Evolutionary conservation across 2,329 filamentous ascomycete genomes (phyloP).

Genomic region (Stagonosporopsis tanaceti): DNA sequence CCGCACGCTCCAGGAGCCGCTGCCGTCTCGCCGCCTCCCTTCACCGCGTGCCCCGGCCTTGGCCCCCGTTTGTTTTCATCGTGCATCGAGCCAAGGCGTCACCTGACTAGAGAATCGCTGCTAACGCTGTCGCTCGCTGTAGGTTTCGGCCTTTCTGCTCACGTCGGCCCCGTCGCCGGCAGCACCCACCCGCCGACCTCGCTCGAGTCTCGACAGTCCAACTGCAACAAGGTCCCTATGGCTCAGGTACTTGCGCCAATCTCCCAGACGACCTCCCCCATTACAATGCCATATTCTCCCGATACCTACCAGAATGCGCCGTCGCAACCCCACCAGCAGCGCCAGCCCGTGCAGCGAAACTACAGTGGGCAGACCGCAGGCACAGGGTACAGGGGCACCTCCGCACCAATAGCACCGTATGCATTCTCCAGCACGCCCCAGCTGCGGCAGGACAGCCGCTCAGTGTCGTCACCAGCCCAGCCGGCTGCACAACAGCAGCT

Average conservation of each 20-base stretch:
- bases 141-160: conserved; percentile 29
- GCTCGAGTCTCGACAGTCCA: conserved; percentile 30
- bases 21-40: conserved; percentile 17
- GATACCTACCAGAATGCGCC: conserved; percentile 56
- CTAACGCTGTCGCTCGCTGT: conserved; percentile 27
- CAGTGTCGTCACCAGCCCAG: conserved; percentile 61
- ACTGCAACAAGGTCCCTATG: conserved; percentile 44
- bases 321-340: conserved; percentile 47
- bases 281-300: conserved; percentile 60
- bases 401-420: conserved; percentile 59
- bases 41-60: conserved; percentile 13
- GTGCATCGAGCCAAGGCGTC: conserved; percentile 1
- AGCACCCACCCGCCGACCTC: conserved; percentile 26
- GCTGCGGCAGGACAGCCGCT: conserved; percentile 64
- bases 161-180: conserved; percentile 24
- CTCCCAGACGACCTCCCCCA: conserved; percentile 56
- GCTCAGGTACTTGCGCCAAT: conserved; percentile 58
- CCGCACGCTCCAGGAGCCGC: not conserved
- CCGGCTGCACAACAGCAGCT: conserved; percentile 49
- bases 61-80: conserved; percentile 19
- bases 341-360: conserved; percentile 46
- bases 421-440: conserved; percentile 62
- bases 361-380: conserved; percentile 53
- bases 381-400: conserved; percentile 53
- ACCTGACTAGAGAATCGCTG: conserved; percentile 14